A percentile compares a stretch with the other conserved stretches of the same genome.
phyloP scores from a whole-genome alignment of 139 green algal species.

The Closterium sp. region DNA sequence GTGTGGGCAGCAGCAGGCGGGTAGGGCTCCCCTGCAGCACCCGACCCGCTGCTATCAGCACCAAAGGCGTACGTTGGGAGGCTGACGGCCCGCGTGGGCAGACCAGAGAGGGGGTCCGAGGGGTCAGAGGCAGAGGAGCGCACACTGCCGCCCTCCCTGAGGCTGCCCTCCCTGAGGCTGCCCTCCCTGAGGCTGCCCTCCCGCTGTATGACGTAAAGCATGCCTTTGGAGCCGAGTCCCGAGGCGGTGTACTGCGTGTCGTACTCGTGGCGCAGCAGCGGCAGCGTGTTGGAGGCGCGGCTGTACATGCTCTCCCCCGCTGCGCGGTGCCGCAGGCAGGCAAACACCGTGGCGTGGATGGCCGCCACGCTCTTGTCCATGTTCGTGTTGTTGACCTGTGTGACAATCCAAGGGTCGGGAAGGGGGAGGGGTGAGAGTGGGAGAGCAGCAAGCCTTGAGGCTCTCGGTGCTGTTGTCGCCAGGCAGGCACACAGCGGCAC shows the following conservation, averaged over 20 bases:
- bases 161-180: too few species aligned
- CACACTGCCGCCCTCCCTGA: too few species aligned
- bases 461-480: too few species aligned
- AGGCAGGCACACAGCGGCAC: too few species aligned
- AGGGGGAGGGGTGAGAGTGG: neutral
- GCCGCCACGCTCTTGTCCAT: conserved; percentile 82
- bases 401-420: too few species aligned
- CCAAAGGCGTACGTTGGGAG: neutral
- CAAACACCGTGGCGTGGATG: conserved; percentile 85
- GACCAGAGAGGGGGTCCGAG: neutral
- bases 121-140: neutral
- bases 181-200: conserved; percentile 31
- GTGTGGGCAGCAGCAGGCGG: too few species aligned
- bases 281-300: conserved; percentile 45
- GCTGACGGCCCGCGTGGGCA: neutral
- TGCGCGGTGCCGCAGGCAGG: conserved; percentile 54
- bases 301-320: conserved; percentile 58
- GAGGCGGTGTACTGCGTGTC: conserved; percentile 42
- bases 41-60: neutral
- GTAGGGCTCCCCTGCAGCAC: neutral
- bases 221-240: conserved; percentile 49
- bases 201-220: conserved; percentile 51
- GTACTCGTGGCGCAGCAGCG: conserved; percentile 61
- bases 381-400: conserved; percentile 93
- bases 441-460: neutral